Base-by-base conservation (phyloP, 73 alveolate genomes). In the Paramecium sonneborni region DNA sequence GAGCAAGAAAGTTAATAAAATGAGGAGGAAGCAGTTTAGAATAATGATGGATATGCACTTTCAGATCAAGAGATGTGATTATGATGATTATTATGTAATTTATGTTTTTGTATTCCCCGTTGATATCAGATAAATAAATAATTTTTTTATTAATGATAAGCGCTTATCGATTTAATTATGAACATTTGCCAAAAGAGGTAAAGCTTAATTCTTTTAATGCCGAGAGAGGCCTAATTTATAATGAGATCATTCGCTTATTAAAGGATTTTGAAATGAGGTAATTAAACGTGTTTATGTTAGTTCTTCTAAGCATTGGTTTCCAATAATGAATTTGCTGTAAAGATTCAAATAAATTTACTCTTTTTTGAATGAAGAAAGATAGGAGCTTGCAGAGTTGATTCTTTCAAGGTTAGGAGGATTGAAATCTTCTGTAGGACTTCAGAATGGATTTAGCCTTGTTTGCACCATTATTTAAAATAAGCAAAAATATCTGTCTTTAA, bases 81-180 rank as follows among this genome's bases (percentile, higher is more conserved):
- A 23, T 52, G 30, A 18, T n/a, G 68, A 52, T 52, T n/a, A 52
- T 52, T 52, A 21, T 52, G 30, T 52, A 20, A 52, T 52, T 52
- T 52, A 52, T 52, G 30, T 52, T 52, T 52, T 52, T 52, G 68
- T 52, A 52, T 52, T 46, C 23, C 34, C 62, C 3, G 57, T 52
- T 52, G 34, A 52, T 20, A 52, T 52, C 8, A 52, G 34, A 52
- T 18, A 67, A n/a, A 57, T 18, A n/a, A 74, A 35, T 74, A 32
- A 74, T 74, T 34, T 74, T 38, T 30, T 79, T 23, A 41, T 79
- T 79, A 41, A 79, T 79, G 90, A 79, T 79, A 43, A 79, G 74
- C 28, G 90, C 90, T 26, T 79, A 79, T 62, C 20, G 90, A 38
- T 79, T 79, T 79, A 79, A 79, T 79, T 79, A 79, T 41, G 90